Conservation (phyloP, 176 grass and related monocot species). For the Eleusine indica region DNA sequence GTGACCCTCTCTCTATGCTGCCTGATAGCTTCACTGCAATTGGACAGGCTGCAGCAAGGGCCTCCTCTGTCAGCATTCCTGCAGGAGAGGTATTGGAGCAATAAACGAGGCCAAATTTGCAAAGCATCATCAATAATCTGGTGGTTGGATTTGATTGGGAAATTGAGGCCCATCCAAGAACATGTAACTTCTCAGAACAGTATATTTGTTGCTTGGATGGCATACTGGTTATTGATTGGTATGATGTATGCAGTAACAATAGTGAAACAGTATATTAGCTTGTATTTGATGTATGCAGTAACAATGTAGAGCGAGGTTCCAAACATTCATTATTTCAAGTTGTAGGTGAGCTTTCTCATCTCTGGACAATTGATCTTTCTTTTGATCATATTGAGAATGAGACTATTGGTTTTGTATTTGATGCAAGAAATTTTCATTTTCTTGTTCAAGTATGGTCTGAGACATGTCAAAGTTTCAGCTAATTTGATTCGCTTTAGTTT, state of each 20-base stretch:
- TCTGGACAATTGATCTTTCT: background rate
- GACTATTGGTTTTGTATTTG: background rate
- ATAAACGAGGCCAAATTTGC: background rate
- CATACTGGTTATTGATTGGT: background rate
- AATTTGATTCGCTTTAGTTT: background rate
- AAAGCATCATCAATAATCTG: background rate
- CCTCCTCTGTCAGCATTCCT: slow-evolving; percentile 18
- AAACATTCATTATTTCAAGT: background rate
- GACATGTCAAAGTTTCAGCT: background rate
- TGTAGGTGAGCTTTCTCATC: background rate
- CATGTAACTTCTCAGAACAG: background rate
- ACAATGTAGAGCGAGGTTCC: slow-evolving; percentile 5
- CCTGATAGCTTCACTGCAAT: slow-evolving; percentile 35
- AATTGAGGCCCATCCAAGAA: background rate
- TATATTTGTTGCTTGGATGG: background rate
- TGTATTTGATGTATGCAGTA: background rate
- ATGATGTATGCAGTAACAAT: background rate
- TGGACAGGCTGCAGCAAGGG: background rate
- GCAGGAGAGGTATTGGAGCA: slow-evolving; percentile 46
- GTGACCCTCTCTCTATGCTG: slow-evolving; percentile 7
- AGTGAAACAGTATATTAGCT: background rate
- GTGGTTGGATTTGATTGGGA: background rate
- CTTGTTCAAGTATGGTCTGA: background rate
- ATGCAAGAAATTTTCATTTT: background rate
- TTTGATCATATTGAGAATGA: background rate